phyloP scores from a whole-genome alignment of 2,329 filamentous ascomycete species.

The Thielaviopsis populi region DNA sequence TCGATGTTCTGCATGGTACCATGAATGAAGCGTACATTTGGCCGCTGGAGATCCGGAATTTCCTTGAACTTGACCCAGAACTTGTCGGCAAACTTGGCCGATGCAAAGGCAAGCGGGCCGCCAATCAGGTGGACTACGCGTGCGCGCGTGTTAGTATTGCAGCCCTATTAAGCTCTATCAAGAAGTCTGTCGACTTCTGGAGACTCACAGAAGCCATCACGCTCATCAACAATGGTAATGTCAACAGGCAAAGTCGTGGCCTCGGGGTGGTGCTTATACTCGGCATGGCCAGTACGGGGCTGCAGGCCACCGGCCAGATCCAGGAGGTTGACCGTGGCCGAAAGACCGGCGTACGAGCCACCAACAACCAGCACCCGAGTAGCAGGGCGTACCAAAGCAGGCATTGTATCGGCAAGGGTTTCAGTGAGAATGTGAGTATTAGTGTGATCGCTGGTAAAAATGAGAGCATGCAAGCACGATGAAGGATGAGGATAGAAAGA shows the following conservation, averaged over 20 bases:
- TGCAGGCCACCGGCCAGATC: conserved; percentile 45
- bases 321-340: conserved; percentile 49
- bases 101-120: conserved; percentile 55
- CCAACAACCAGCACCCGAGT: conserved; percentile 50
- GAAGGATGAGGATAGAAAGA: neutral
- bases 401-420: neutral
- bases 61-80: conserved; percentile 57
- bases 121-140: conserved; percentile 57
- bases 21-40: conserved; percentile 48
- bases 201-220: conserved; percentile 66
- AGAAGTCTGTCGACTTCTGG: neutral
- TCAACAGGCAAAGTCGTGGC: conserved; percentile 41
- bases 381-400: conserved; percentile 24
- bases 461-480: neutral
- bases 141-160: conserved; percentile 5
- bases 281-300: conserved; percentile 30
- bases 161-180: too few relatives aligned
- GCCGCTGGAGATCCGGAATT: conserved; percentile 48
- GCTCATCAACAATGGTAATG: conserved; percentile 61
- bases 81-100: conserved; percentile 45
- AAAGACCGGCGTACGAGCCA: conserved; percentile 57
- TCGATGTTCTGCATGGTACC: conserved; percentile 50
- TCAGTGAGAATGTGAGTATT: neutral
- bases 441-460: neutral
- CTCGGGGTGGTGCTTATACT: conserved; percentile 28